Base-by-base conservation (phyloP, 208 protist genomes). In the Acanthamoeba triangularis region DNA sequence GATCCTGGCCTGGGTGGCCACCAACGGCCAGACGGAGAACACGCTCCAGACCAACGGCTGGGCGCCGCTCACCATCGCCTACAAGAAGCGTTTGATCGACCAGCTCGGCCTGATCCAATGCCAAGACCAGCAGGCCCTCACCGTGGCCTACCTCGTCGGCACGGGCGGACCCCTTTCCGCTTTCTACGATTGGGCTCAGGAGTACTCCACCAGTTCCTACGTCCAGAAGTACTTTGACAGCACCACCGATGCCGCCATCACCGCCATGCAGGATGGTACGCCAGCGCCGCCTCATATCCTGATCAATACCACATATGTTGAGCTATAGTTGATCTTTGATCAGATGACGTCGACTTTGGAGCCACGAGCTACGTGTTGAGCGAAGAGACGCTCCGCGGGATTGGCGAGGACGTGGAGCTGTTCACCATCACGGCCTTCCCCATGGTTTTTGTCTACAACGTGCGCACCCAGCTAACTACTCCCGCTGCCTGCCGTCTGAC, bases 401-500 rank as follows among this genome's bases (percentile, higher is more conserved):
- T 85, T 30, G 30, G 13, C 7, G 37, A 78, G 5, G 69, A 78
- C 69, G 69, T 47, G 33, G 13, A 78, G 69, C 10, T 78, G 14
- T 14, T 78, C 30, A 8, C 14, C n/a, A 2, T 78, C 23, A 0
- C 47, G 30, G 10, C 20, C 69, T n/a, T 47, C 5, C 28, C 69
- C 76, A 85, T 85, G 76, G 47, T 35, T 7, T 3, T 85, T 23
- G 47, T 59, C 44, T 85, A 85, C 47, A 85, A 85, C 47, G 76
- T 85, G 23, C 76, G 76, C 54, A 20, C n/a, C n/a, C n/a, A n/a
- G n/a, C n/a, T n/a, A n/a, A n/a, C n/a, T n/a, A n/a, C n/a, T n/a
- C n/a, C n/a, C n/a, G 16, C 28, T 4, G 61, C 28, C 61, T 23
- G 61, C 61, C 16, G 61, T 33, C 28, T 18, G 11, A 7, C 16